These are phyloP conservation scores for Besnoitia besnoiti DNA, from an alignment of 169 alveolate genomes.

Conservation along the genomic window DNA sequence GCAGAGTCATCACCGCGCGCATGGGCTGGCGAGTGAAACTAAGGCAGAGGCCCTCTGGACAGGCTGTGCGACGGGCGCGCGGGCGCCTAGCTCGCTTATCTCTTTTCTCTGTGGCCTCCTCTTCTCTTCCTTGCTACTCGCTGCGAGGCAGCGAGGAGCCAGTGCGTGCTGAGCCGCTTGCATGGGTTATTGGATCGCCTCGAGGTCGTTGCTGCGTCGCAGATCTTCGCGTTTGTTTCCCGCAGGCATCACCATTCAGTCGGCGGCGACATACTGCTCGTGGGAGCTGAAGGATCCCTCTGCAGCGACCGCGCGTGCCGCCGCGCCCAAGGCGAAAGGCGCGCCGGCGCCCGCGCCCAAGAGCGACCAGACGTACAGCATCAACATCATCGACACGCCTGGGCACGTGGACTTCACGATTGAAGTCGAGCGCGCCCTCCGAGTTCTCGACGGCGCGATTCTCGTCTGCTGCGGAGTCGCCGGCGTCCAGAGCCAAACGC, in stretches of 20 bases:
- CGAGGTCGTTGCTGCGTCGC: too few species aligned
- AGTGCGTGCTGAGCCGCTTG: too few species aligned
- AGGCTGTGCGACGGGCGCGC: too few species aligned
- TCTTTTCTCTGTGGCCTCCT: too few species aligned
- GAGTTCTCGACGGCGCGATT: constrained; percentile 97
- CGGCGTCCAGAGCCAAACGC: constrained; percentile 96
- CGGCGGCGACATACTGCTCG: constrained; percentile 94
- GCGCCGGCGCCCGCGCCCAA: background rate
- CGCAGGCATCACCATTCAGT: constrained; percentile 94
- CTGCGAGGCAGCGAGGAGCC: too few species aligned
- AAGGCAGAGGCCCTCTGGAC: too few species aligned
- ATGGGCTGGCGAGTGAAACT: too few species aligned
- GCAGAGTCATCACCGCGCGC: too few species aligned
- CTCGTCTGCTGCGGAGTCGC: constrained; percentile 95
- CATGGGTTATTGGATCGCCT: too few species aligned
- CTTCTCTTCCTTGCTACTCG: too few species aligned
- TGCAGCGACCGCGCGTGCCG: background rate
- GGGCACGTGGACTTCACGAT: constrained; percentile 99
- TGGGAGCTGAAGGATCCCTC: constrained; percentile 82
- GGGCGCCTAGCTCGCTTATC: too few species aligned
- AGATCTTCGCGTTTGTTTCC: background rate
- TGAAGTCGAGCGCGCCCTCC: constrained; percentile 95
- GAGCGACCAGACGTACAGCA: constrained; percentile 70
- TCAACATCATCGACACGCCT: constrained; percentile 98
- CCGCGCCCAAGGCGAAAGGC: too few species aligned